Evolutionary conservation across 495 filamentous ascomycete species (phyloP).

Genomic region (Aspergillus heteromorphus): DNA sequence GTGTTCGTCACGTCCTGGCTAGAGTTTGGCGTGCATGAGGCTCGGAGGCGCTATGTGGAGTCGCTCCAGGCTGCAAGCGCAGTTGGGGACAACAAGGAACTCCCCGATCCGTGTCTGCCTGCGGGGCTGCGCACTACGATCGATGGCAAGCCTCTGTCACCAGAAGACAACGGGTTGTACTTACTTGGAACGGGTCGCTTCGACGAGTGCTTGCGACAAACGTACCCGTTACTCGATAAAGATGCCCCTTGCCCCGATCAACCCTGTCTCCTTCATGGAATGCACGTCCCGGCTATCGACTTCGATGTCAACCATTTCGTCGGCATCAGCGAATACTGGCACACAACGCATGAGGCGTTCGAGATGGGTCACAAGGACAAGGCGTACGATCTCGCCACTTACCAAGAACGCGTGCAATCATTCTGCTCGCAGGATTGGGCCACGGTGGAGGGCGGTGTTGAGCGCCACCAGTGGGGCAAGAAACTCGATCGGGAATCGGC

Average conservation of each 20-base stretch:
- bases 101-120: constrained; percentile 91
- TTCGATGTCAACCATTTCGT: constrained; percentile 98
- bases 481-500: constrained; percentile 71
- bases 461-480: constrained; percentile 63
- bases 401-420: constrained; percentile 75
- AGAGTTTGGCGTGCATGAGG: constrained; percentile 91
- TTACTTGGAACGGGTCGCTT: constrained; percentile 82
- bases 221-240: constrained; percentile 85
- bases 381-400: constrained; percentile 86
- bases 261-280: constrained; percentile 82
- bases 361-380: constrained; percentile 74
- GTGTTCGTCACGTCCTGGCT: constrained; percentile 97
- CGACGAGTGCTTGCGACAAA: constrained; percentile 73
- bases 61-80: constrained; percentile 56
- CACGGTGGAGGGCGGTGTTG: constrained; percentile 59
- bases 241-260: constrained; percentile 75
- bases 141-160: constrained; percentile 47
- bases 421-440: constrained; percentile 85
- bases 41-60: constrained; percentile 74
- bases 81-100: constrained; percentile 49
- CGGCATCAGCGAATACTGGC: constrained; percentile 98
- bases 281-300: constrained; percentile 92
- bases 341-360: constrained; percentile 94
- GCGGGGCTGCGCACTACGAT: constrained; percentile 62
- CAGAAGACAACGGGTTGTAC: constrained; percentile 28